Base-by-base conservation (phyloP, 345 rosid genomes). In the Atalantia buxifolia region DNA sequence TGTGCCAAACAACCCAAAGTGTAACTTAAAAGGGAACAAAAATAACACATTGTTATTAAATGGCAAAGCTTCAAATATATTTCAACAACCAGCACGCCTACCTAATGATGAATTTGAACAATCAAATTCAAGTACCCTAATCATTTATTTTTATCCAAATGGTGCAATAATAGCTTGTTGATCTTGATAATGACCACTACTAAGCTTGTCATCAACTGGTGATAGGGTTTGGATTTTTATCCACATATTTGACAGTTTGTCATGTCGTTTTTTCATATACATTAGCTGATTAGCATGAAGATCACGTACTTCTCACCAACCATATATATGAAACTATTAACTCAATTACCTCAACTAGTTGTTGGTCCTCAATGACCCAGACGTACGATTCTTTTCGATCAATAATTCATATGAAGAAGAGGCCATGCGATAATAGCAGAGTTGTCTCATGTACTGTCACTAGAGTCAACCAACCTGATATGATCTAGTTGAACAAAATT, bases 361-460 rank as follows among this genome's bases (percentile, higher is more conserved):
- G 45, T 72, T 72, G 50, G 36, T 50, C 68, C 5, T 71, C 19
- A 38, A 5, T 48, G 14, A 69, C 5, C 70, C 33, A 18, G 69
- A 40, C 48, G 35, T 33, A 59, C 61, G 53, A 56, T 78, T 63
- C 50, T 67, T 48, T 75, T 73, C 71, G 31, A 57, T 31, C 72
- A 71, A 66, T 72, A 69, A 30, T 40, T 22, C 27, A 62, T 59
- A 56, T 56, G 72, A 71, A 78, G 67, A 64, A 64, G 68, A 71
- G 76, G 50, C 59, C 73, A 4, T 76, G 66, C 76, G 85, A 78
- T 82, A 86, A 82, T 83, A 80, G 71, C 69, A 81, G 77, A 72
- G 86, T 71, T 80, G 84, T 86, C 85, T 83, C 81, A 66, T 88
- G 85, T 81, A 84, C 67, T 86, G 87, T 76, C 88, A 76, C 81